phyloP scores from a whole-genome alignment of 2,329 filamentous ascomycete species.

The Fusarium denticulatum region DNA sequence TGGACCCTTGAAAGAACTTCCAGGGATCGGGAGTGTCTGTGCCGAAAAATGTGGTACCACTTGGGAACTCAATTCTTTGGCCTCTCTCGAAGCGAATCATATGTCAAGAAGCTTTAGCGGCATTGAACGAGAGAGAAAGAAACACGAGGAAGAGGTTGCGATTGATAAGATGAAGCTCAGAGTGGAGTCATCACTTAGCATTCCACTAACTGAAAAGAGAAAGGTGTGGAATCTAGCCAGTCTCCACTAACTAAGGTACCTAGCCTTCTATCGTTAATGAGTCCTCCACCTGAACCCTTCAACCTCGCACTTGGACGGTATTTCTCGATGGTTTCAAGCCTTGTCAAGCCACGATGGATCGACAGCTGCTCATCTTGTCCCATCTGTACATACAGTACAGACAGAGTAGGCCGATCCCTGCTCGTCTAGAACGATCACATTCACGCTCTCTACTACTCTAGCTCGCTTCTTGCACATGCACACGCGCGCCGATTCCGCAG shows the following conservation, averaged over 20 bases:
- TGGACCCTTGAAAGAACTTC: not conserved
- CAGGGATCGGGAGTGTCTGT: slow-evolving; percentile 11
- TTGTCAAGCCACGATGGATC: slow-evolving; percentile 31
- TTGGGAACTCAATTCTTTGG: slow-evolving; percentile 2
- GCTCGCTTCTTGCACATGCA: not conserved
- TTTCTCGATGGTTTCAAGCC: slow-evolving; percentile 24
- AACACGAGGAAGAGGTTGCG: slow-evolving; percentile 14
- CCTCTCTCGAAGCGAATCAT: slow-evolving; percentile 10
- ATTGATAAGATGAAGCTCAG: slow-evolving; percentile 42
- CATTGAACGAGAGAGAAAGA: not conserved
- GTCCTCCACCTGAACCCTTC: not conserved
- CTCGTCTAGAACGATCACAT: slow-evolving; percentile 1
- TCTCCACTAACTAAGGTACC: not conserved
- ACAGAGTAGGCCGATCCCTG: not conserved
- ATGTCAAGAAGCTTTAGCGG: not conserved
- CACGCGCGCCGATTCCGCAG: slow-evolving; percentile 19
- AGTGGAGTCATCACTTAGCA: not conserved
- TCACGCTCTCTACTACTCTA: not conserved
- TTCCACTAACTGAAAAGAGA: not conserved
- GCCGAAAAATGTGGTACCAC: slow-evolving; percentile 6
- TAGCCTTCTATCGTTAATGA: not conserved
- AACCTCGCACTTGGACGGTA: slow-evolving; percentile 7
- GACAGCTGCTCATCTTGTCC: slow-evolving; percentile 19
- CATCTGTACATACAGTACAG: no score
- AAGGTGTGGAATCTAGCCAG: not conserved